Percentiles rank a stretch among this genome's conserved stretches.
These are phyloP conservation scores for Alternaria longipes DNA, from an alignment of 2,329 filamentous ascomycete species.

Conservation along the genomic window DNA sequence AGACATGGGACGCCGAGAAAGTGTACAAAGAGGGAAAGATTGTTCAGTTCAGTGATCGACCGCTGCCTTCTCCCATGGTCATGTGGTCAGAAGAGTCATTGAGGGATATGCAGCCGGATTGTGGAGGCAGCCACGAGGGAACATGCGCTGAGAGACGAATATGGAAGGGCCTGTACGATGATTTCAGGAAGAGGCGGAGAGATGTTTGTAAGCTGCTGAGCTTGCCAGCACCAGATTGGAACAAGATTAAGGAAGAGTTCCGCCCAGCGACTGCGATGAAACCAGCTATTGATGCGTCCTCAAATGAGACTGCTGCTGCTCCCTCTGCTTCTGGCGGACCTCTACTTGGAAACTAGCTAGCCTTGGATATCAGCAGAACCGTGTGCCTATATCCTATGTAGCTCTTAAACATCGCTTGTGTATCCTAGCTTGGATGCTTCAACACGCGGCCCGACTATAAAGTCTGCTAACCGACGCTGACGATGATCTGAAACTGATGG, in stretches of 20 bases:
- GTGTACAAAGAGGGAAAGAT: constrained; percentile 69
- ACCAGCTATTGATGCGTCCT: constrained; percentile 34
- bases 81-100: constrained; percentile 55
- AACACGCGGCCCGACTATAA: constrained; percentile 13
- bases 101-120: constrained; percentile 57
- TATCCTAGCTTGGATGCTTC: constrained; percentile 2
- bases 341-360: constrained; percentile 5
- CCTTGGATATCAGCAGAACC: constrained; percentile 5
- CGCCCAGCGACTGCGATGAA: constrained; percentile 32
- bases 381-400: constrained; percentile 13
- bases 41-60: constrained; percentile 77
- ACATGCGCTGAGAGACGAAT: constrained; percentile 53
- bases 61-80: constrained; percentile 72
- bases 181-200: constrained; percentile 54
- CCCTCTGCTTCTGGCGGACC: neutral
- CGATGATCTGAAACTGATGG: constrained; percentile 18
- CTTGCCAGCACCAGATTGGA: constrained; percentile 52
- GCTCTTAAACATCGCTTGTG: neutral
- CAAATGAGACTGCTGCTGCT: constrained; percentile 13
- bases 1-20: constrained; percentile 67
- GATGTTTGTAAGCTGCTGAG: constrained; percentile 53
- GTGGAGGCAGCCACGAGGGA: constrained; percentile 43
- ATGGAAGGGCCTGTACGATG: constrained; percentile 57
- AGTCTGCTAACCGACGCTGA: constrained; percentile 3
- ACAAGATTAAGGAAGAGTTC: constrained; percentile 34